These are phyloP conservation scores for Podaxis carcinomalis DNA, from an alignment of 768 basidiomycete species.

Conservation along the genomic window DNA sequence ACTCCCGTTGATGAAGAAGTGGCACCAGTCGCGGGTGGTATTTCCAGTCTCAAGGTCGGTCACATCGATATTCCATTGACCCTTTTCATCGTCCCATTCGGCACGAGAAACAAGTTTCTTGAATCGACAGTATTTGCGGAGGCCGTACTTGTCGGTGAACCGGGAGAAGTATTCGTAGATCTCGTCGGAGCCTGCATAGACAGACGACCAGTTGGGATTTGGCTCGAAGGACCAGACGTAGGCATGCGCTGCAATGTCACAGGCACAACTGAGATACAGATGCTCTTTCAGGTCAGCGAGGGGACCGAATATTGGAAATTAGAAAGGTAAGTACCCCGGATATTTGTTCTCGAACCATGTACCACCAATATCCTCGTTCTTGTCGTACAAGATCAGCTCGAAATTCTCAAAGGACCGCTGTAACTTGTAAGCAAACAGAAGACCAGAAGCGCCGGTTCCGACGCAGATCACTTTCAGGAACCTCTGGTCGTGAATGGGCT, in stretches of 20 bases:
- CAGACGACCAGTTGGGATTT: slow-evolving; percentile 27
- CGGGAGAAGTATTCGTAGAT: slow-evolving; percentile 25
- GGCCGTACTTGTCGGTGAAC: slow-evolving; percentile 25
- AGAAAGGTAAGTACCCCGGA: not conserved
- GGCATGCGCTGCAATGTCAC: slow-evolving; percentile 28
- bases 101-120: slow-evolving; percentile 23
- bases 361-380: slow-evolving; percentile 26
- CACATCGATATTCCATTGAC: slow-evolving; percentile 26
- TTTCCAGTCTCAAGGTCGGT: slow-evolving; percentile 16
- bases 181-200: slow-evolving; percentile 27
- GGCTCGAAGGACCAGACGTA: slow-evolving; percentile 31
- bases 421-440: slow-evolving; percentile 28
- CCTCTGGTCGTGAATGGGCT: slow-evolving; percentile 24
- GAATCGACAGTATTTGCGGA: slow-evolving; percentile 27
- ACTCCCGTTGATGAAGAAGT: slow-evolving; percentile 29
- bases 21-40: slow-evolving; percentile 20
- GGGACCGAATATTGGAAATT: not conserved
- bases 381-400: slow-evolving; percentile 29
- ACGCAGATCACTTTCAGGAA: slow-evolving; percentile 27
- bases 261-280: slow-evolving; percentile 28
- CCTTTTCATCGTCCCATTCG: slow-evolving; percentile 23
- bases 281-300: slow-evolving; percentile 26
- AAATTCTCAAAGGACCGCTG: slow-evolving; percentile 31
- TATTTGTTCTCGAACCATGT: slow-evolving; percentile 33
- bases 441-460: slow-evolving; percentile 31